These are phyloP conservation scores for Porphyra umbilicalis DNA, from an alignment of 31 red algal genomes.

Conservation along the genomic window DNA sequence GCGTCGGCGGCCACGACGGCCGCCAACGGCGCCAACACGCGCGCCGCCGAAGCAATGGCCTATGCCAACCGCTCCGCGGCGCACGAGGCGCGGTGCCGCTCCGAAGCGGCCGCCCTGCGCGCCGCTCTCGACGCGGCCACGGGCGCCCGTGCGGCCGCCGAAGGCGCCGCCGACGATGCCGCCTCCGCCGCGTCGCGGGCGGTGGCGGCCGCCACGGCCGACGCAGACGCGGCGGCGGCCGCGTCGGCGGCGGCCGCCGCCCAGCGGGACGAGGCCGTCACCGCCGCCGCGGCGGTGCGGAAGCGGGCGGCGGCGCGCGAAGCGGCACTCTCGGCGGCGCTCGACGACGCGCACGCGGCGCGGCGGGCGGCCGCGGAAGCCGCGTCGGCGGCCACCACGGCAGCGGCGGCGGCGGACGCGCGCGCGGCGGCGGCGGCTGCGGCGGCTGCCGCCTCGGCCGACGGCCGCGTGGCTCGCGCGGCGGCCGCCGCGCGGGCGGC, in stretches of 20 bases:
- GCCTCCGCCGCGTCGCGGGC: neutral
- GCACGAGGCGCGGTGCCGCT: neutral
- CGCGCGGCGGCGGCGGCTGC: neutral
- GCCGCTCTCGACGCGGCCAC: neutral
- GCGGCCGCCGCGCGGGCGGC: neutral
- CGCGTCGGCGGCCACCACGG: neutral
- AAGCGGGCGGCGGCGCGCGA: neutral
- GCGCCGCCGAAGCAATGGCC: neutral
- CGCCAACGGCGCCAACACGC: neutral
- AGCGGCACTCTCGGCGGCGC: neutral
- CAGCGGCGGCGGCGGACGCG: neutral
- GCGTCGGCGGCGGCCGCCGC: neutral
- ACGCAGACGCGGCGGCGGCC: neutral
- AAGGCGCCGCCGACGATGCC: neutral
- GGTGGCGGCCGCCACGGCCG: neutral
- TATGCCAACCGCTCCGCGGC: neutral
- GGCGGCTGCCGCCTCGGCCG: neutral
- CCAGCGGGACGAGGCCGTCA: neutral
- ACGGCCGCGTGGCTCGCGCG: neutral
- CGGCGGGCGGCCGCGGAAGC: neutral
- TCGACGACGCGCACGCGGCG: neutral
- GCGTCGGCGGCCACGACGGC: neutral
- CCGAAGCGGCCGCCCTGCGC: neutral
- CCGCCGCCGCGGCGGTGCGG: neutral
- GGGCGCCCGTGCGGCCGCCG: neutral